These are phyloP conservation scores for Mucor plumbeus DNA, from an alignment of 371 early-diverging fungal species.

Conservation along the genomic window DNA sequence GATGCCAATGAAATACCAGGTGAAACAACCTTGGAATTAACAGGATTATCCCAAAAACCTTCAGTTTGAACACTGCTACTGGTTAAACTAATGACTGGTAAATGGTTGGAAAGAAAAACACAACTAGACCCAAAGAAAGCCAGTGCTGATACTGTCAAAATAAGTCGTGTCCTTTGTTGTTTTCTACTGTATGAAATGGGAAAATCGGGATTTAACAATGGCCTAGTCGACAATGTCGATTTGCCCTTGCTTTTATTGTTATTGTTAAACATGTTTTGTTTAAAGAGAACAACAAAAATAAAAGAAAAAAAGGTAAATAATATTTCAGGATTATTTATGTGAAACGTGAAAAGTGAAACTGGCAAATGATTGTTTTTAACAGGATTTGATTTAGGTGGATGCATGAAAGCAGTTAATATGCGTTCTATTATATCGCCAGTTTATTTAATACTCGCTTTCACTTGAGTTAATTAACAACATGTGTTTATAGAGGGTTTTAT, in stretches of 20 bases:
- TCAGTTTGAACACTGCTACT: conserved; percentile 6
- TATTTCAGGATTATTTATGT: neutral
- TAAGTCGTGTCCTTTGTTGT: conserved; percentile 11
- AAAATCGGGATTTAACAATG: neutral
- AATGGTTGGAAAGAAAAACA: conserved; percentile 31
- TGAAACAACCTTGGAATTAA: conserved; percentile 22
- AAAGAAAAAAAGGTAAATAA: neutral
- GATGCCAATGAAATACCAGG: conserved; percentile 56
- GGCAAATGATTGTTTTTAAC: neutral
- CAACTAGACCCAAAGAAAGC: conserved; percentile 36
- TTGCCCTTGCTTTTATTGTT: neutral
- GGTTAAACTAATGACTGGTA: conserved; percentile 19
- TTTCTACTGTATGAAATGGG: conserved; percentile 1
- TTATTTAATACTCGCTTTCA: too few relatives aligned
- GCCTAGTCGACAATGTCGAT: neutral
- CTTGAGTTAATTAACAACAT: too few relatives aligned
- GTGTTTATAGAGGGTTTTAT: too few relatives aligned
- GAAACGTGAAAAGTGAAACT: conserved; percentile 5
- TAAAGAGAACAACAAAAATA: neutral
- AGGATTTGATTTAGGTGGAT: neutral
- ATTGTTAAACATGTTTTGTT: conserved; percentile 1
- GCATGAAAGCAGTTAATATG: too few relatives aligned
- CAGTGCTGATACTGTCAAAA: conserved; percentile 24
- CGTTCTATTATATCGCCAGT: too few relatives aligned
- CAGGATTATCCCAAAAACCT: conserved; percentile 25